These are phyloP conservation scores for Globisporangium polare DNA, from an alignment of 352 stramenopile species.

Conservation along the genomic window DNA sequence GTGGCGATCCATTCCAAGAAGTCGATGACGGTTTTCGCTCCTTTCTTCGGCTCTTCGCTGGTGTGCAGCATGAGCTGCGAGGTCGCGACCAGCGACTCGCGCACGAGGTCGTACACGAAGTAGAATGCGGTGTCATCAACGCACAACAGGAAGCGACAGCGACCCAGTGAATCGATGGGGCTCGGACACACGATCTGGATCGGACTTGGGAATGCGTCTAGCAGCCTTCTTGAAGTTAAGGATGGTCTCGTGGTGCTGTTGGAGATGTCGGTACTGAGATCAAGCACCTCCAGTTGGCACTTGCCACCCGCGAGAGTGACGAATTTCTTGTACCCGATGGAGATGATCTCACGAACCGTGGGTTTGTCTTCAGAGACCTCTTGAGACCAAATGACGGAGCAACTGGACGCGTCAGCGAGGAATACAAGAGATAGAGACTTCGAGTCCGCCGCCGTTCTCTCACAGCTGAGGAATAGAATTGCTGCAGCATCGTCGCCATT, in stretches of 20 bases:
- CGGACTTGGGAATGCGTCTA: slow-evolving; percentile 14
- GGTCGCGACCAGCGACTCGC: slow-evolving; percentile 24
- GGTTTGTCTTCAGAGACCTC: no score
- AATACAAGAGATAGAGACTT: background rate
- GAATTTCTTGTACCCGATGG: background rate
- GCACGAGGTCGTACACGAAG: slow-evolving; percentile 37
- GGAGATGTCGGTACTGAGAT: background rate
- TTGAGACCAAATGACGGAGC: slow-evolving; percentile 1
- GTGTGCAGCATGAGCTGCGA: slow-evolving; percentile 28
- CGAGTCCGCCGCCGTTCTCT: background rate
- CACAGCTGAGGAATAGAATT: slow-evolving; percentile 10
- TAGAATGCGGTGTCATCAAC: slow-evolving; percentile 39
- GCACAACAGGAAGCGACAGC: slow-evolving; percentile 23
- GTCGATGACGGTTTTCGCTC: background rate
- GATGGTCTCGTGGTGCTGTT: background rate
- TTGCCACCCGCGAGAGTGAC: slow-evolving; percentile 3
- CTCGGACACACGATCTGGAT: slow-evolving; percentile 13
- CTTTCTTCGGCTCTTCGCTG: slow-evolving; percentile 1
- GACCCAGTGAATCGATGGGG: background rate
- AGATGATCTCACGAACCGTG: slow-evolving; percentile 2
- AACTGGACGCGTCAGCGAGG: background rate
- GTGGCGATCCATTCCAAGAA: slow-evolving; percentile 16
- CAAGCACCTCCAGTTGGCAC: slow-evolving; percentile 6
- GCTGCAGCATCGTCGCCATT: background rate
- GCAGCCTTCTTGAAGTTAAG: background rate